Evolutionary conservation across 2,329 filamentous ascomycete species (phyloP).

Genomic region (Diaporthe eres): DNA sequence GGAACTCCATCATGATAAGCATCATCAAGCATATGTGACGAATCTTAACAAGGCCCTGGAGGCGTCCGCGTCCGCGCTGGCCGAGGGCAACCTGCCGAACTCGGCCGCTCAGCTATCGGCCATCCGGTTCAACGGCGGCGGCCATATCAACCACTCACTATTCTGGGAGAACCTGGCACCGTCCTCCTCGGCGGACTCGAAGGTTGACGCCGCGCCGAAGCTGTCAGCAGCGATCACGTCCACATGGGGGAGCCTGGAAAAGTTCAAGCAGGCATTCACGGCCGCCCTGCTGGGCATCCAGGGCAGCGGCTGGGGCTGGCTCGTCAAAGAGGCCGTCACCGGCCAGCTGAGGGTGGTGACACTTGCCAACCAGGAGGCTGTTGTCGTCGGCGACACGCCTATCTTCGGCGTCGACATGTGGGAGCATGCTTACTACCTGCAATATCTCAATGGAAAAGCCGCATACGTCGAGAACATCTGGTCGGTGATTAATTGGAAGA

Average conservation of each 20-base stretch:
- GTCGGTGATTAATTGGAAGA: constrained; percentile 85
- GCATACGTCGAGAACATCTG: constrained; percentile 83
- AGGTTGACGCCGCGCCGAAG: constrained; percentile 63
- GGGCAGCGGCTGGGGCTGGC: constrained; percentile 91
- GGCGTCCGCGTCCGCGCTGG: constrained; percentile 69
- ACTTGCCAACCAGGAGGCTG: constrained; percentile 84
- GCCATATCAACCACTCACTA: constrained; percentile 76
- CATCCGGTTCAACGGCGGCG: constrained; percentile 78
- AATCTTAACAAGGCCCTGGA: constrained; percentile 86
- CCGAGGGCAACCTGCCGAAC: constrained; percentile 57
- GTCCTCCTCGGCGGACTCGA: constrained; percentile 68
- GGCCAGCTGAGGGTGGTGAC: constrained; percentile 75
- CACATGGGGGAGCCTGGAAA: constrained; percentile 77
- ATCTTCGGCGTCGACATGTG: constrained; percentile 90
- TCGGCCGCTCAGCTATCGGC: constrained; percentile 71
- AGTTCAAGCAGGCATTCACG: constrained; percentile 77
- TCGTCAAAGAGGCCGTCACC: constrained; percentile 71
- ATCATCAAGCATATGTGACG: constrained; percentile 95
- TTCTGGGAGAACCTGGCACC: constrained; percentile 81
- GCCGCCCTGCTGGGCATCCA: constrained; percentile 78
- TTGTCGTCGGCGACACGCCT: constrained; percentile 67
- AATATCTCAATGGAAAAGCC: constrained; percentile 83
- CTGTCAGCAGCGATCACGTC: constrained; percentile 73
- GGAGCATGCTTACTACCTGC: constrained; percentile 94
- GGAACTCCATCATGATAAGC: constrained; percentile 95